Percentiles rank a stretch among this genome's conserved stretches.
phyloP scores from a whole-genome alignment of 371 early-diverging fungal genomes.

The Apophysomyces sp. region DNA sequence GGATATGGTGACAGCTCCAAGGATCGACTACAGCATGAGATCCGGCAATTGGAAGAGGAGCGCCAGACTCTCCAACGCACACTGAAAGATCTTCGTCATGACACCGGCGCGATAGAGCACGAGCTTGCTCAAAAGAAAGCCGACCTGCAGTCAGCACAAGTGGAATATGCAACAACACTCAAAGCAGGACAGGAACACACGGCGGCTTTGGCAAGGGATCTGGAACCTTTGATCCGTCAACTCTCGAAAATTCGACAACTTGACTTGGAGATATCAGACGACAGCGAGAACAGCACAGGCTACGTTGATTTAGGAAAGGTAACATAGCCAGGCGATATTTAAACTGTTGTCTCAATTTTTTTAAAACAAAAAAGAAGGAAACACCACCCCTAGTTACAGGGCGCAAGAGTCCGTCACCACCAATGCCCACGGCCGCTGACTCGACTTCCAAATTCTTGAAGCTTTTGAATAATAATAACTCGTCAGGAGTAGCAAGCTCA shows the following conservation, averaged over 20 bases:
- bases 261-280: conserved; percentile 5
- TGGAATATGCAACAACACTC: conserved; percentile 24
- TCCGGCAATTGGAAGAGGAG: conserved; percentile 10
- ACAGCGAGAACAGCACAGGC: background rate
- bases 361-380: background rate
- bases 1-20: background rate
- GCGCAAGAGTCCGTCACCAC: background rate
- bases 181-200: conserved; percentile 16
- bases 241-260: conserved; percentile 27
- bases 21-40: conserved; percentile 24
- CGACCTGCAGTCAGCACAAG: conserved; percentile 22
- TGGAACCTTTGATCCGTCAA: conserved; percentile 38
- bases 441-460: no score
- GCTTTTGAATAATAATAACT: background rate
- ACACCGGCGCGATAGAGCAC: conserved; percentile 17
- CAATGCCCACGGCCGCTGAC: background rate
- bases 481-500: background rate
- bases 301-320: background rate
- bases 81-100: background rate
- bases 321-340: background rate
- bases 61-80: conserved; percentile 14
- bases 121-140: conserved; percentile 23
- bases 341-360: background rate
- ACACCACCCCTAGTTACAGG: background rate
- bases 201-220: conserved; percentile 23